Conservation (phyloP, 306 rosid genomes). For the Glycine tomentella region DNA sequence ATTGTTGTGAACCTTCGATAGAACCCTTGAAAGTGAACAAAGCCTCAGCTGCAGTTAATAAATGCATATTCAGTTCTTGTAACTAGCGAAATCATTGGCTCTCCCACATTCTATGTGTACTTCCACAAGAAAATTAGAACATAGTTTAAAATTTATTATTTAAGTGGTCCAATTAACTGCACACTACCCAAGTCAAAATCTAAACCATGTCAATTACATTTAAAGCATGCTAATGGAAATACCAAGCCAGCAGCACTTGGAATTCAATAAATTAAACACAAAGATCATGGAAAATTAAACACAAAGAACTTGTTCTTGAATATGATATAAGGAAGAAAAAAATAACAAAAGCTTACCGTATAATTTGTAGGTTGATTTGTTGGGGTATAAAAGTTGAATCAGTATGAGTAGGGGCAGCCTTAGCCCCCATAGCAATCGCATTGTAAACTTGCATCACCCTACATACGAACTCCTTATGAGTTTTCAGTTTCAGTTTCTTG, state of each 20-base stretch:
- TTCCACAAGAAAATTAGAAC: constrained; percentile 7
- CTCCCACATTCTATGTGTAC: constrained; percentile 10
- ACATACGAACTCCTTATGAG: constrained; percentile 42
- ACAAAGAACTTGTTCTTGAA: constrained; percentile 22
- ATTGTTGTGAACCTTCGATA: constrained; percentile 44
- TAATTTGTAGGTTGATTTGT: constrained; percentile 52
- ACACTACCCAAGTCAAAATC: constrained; percentile 15
- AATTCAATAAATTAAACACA: constrained; percentile 10
- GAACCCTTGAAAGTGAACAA: constrained; percentile 49
- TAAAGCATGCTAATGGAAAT: constrained; percentile 15
- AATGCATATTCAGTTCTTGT: not conserved
- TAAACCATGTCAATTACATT: constrained; percentile 4
- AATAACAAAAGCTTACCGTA: constrained; percentile 51
- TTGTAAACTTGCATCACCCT: constrained; percentile 61
- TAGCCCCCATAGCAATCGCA: constrained; percentile 65
- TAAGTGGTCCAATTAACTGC: not conserved
- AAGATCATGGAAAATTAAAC: not conserved
- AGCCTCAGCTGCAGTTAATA: constrained; percentile 63
- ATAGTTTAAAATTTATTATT: not conserved
- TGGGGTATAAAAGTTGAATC: constrained; percentile 58
- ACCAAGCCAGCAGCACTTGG: constrained; percentile 6
- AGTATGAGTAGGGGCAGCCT: constrained; percentile 61
- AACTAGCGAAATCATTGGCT: not conserved
- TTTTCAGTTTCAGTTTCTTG: constrained; percentile 7
- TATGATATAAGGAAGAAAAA: not conserved